Base-by-base conservation (phyloP, 768 basidiomycete species). In the Rhodosporidiobolus sp. region DNA sequence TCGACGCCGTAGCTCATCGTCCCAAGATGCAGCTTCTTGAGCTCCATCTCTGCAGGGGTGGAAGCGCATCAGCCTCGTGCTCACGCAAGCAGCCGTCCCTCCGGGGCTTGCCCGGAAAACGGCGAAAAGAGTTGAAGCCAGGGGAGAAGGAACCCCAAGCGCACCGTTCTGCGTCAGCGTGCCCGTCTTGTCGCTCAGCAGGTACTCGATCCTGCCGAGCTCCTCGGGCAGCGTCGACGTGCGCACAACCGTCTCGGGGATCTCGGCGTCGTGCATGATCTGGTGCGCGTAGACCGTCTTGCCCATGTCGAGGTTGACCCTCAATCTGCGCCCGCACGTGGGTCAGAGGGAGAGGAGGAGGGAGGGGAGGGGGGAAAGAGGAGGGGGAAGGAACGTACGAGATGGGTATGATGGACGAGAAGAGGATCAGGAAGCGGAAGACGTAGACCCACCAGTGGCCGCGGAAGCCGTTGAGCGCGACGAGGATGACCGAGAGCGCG, bases 301-400 rank as follows among this genome's bases (percentile, higher is more conserved):
- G 67, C 96, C 96, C 94, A 99, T 98, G 81, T 99, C 96, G 64
- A 99, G 86, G 77, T 99, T 99, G 64, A 99, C 95, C n/a, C 96
- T 90, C 66, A 99, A 84, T 85, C 94, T 97, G 79, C 11, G 30
- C 4, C 1, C 26, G 16, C 11, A 20, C 30, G 20, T 5, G 16
- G 22, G 30, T 38, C 28, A 50, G 61, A 28, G 19, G 22, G 2
- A 20, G 0, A n/a, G 24, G 46, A 17, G 28, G 30, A 9, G 45
- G 0, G 26, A 14, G 20, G 20, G 16, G 45, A 56, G 52, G 35
- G 28, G 30, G 56, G 24, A 38, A 3, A 63, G 46, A 9, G 6
- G 53, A 26, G 38, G 56, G 35, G 63, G 28, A 24, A 14, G 63
- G 32, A 54, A 80, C 88, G 65, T 61, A 92, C 95, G 93, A 95